A percentile compares a stretch with the other conserved stretches of the same genome.
phyloP scores from a whole-genome alignment of 306 rosid species.

The Calophaca sinica region DNA sequence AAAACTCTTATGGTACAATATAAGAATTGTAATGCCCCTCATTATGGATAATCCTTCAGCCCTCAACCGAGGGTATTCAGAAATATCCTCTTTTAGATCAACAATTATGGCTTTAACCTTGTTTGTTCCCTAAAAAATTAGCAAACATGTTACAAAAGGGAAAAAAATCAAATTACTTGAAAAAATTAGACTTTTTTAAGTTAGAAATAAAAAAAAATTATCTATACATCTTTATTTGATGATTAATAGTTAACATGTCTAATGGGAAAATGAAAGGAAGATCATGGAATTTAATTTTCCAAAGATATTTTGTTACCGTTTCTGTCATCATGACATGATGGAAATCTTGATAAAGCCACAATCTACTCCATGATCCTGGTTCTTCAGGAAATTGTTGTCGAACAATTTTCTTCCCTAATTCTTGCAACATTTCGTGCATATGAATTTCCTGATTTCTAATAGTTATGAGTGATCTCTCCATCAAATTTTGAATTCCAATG shows the following conservation, averaged over 20 bases:
- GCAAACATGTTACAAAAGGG: neutral
- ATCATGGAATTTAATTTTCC: too few species aligned
- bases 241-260: too few species aligned
- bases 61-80: neutral
- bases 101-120: constrained; percentile 42
- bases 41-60: constrained; percentile 34
- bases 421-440: constrained; percentile 41
- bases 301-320: neutral
- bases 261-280: neutral
- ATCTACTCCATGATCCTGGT: constrained; percentile 39
- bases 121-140: constrained; percentile 23
- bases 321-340: neutral
- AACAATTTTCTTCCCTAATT: constrained; percentile 41
- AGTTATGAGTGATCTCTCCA: constrained; percentile 38
- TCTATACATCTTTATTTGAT: neutral
- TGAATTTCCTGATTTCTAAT: constrained; percentile 36
- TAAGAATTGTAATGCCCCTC: constrained; percentile 29
- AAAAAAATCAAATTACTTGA: neutral
- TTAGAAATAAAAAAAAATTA: neutral
- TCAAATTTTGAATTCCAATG: constrained; percentile 9
- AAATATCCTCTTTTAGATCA: neutral
- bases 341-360: constrained; percentile 35
- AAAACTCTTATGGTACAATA: neutral
- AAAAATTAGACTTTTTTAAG: neutral
- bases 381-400: neutral